Evolutionary conservation across 2,329 filamentous ascomycete genomes (phyloP), one percentile per base, ranked within the genome.

Genomic region (Xylaria sp.): DNA sequence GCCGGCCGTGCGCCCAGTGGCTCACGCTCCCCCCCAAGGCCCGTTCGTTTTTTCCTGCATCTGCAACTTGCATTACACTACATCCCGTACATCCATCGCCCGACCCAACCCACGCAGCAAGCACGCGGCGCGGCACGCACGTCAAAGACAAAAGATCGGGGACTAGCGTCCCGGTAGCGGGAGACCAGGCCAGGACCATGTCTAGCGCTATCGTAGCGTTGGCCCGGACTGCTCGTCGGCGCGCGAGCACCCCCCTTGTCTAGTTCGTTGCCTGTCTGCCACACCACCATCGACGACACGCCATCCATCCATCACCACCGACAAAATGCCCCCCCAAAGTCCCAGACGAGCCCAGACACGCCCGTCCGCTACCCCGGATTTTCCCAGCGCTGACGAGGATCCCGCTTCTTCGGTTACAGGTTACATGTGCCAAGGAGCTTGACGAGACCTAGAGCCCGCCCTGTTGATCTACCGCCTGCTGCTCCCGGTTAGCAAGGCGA

Each of bases 221-320:
- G 63, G 64, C 58, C 61, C 64, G 69, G 69, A 60, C 67, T 69
- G 65, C 58, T 65, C 59, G 23, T 69, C 69, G 69, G 63, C 67
- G 66, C 66, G 61, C 67, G 62, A 60, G 27, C 32, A 65, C 71
- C 72, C 69, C 69, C 75, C 75, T 76, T 76, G 75, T 77, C 75
- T 77, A 77, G 75, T 72, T 66, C 66, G 65, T 47, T 63, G 70
- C 70, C 42, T 50, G 74, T 77, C 74, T 77, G 57, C 70, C 75
- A 77, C 75, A 76, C 75, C 72, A 71, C 65, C 67, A 44, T 27
- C 32, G 42, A 68, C 51, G 29, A 51, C 59, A 69, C 68, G 54
- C 62, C 68, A 18, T 44, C 40, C 40, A 44, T 44, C 16, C 61
- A 63, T 69, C 64, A 69, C 21, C 60, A 57, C 55, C 57, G 23